Evolutionary conservation across 495 filamentous ascomycete species (phyloP), one percentile per base, ranked within the genome.

Genomic region (Immersiella caudata): DNA sequence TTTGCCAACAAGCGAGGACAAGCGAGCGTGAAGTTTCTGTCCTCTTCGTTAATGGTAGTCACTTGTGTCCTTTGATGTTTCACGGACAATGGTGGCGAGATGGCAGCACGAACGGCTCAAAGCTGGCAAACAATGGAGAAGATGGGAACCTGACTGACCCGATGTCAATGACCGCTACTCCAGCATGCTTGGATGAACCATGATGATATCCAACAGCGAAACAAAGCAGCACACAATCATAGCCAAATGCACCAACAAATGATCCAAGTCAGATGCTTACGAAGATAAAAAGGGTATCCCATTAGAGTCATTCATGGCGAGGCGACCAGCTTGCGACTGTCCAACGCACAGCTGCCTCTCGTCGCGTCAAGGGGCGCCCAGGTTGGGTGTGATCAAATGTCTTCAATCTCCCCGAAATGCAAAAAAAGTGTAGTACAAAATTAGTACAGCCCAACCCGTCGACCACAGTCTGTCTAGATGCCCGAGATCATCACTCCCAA

Each of bases 391-490:
- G 40, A 46, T 46, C 40, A 46, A 46, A 46, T 14, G 40, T 46
- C 9, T 46, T 12, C 40, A 46, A 46, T 46, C 40, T 46, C 33
- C 50, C 50, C 52, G 16, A 25, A 57, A 57, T 57, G 54, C 11
- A 57, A 26, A 24, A 55, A 26, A 24, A 26, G 11, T 25, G 26
- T 26, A 57, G 26, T 24, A 57, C 11, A 57, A 57, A 57, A 26
- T n/a, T 55, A 59, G 56, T 29, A 35, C 27, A 60, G 20, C 20
- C 52, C 20, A 7, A 55, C 20, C 52, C 20, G 24, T n/a, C 52
- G n/a, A 55, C 52, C 14, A 55, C 52, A 22, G 6, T 55, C 52
- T 55, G 12, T 55, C 52, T 46, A 55, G 52, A 55, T 55, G 21
- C 52, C 6, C 52, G 8, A 55, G 52, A 55, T 26, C 20, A 55